Base-by-base conservation (phyloP, 495 filamentous ascomycete species). In the Neurospora sp. region DNA sequence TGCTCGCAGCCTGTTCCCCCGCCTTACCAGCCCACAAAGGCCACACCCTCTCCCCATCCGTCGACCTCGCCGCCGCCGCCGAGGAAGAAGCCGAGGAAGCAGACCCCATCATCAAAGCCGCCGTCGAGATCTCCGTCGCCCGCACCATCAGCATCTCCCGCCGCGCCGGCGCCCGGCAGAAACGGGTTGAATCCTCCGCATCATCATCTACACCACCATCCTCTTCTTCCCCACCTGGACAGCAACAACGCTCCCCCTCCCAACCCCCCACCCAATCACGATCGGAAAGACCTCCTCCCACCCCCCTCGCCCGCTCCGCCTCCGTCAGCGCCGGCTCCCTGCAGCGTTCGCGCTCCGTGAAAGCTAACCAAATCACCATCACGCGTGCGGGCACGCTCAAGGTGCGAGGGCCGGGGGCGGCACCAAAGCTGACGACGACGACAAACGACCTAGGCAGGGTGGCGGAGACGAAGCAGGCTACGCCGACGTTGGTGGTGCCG, bases 81-180 rank as follows among this genome's bases (percentile, higher is more conserved):
- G 54, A 66, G 54, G 54, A 66, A 37, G 54, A 60, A 12, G 74
- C 79, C 4, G 80, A 84, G 62, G 81, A 84, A 27, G 76, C 79
- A 2, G 78, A 85, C n/a, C 78, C 79, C 16, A 79, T 78, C 6
- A 75, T 86, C 9, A 84, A 83, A 72, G 79, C 81, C 9, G 82
- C 87, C 27, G 87, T 88, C 8, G 87, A 90, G 76, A 80, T 88
- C 69, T 88, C 86, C 20, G 89, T 90, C 74, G 88, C 88, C 3
- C 78, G 88, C 11, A 87, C 89, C 77, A 88, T 90, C 75, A 87
- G 85, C 44, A 83, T 90, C 31, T 89, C 88, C 39, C 77, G 86
- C 42, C 84, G 54, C 27, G 27, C 54, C 54, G 54, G 54, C 27
- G 54, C 54, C 54, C 54, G 27, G 1, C 54, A 16, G 7, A 35